Evolutionary conservation across 2,329 filamentous ascomycete species (phyloP).

Genomic region (Daldinia eschscholtzii): DNA sequence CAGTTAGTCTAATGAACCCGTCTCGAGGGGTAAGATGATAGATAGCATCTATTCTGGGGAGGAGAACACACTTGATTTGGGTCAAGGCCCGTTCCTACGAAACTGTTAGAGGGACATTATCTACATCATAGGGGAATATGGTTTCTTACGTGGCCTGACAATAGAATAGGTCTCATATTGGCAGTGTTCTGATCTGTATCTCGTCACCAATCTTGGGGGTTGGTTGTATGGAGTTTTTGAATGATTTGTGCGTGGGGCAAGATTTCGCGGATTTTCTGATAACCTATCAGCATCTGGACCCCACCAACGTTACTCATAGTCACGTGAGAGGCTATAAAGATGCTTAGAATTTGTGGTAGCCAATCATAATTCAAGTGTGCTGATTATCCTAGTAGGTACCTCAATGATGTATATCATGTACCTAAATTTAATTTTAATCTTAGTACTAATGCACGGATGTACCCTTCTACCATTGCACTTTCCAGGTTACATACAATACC

Average conservation of each 20-base stretch:
- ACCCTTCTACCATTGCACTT: constrained; percentile 10
- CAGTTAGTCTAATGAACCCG: constrained; percentile 39
- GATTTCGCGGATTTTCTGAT: constrained; percentile 37
- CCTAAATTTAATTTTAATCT: constrained; percentile 14
- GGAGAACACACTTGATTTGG: constrained; percentile 80
- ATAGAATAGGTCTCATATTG: constrained; percentile 95
- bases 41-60: constrained; percentile 23
- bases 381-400: background rate
- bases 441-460: background rate
- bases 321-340: constrained; percentile 22
- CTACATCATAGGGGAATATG: background rate
- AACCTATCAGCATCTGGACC: constrained; percentile 35
- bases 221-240: constrained; percentile 51
- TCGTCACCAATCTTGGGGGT: constrained; percentile 42
- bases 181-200: constrained; percentile 47
- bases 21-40: constrained; percentile 22
- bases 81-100: constrained; percentile 87
- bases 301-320: constrained; percentile 37
- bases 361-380: constrained; percentile 15
- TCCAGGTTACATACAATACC: constrained; percentile 5
- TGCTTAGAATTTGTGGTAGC: background rate
- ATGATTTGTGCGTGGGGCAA: constrained; percentile 48
- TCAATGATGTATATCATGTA: background rate
- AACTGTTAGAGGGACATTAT: constrained; percentile 36
- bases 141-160: constrained; percentile 83